phyloP scores from a whole-genome alignment of 2,329 filamentous ascomycete species.

The Pseudogymnoascus pannorum region DNA sequence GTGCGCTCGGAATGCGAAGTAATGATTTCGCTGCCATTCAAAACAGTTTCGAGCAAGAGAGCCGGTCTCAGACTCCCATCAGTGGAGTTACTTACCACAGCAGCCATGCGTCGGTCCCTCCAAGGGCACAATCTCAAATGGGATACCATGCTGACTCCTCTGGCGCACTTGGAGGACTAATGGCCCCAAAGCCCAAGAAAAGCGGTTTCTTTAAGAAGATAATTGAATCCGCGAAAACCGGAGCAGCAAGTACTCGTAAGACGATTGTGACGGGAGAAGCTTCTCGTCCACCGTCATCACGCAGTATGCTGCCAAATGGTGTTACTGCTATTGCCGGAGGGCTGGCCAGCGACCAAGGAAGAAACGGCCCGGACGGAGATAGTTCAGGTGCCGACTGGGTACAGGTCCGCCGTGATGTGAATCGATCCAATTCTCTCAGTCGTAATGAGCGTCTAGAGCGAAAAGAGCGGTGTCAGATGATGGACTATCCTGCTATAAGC shows the following conservation, averaged over 20 bases:
- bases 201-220: slow-evolving; percentile 94
- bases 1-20: slow-evolving; percentile 55
- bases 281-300: slow-evolving; percentile 29
- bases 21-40: slow-evolving; percentile 25
- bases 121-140: slow-evolving; percentile 54
- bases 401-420: slow-evolving; percentile 92
- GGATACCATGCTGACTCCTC: slow-evolving; percentile 59
- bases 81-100: slow-evolving; percentile 86
- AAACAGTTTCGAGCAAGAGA: slow-evolving; percentile 34
- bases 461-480: slow-evolving; percentile 85
- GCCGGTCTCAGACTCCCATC: slow-evolving; percentile 56
- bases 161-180: slow-evolving; percentile 69
- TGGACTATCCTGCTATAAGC: slow-evolving; percentile 81
- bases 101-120: slow-evolving; percentile 57
- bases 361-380: slow-evolving; percentile 46
- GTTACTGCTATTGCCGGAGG: slow-evolving; percentile 49
- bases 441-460: slow-evolving; percentile 80
- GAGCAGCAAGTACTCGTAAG: slow-evolving; percentile 72
- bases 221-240: slow-evolving; percentile 87
- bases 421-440: slow-evolving; percentile 88
- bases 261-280: slow-evolving; percentile 56
- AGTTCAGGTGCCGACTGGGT: slow-evolving; percentile 71
- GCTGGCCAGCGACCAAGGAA: slow-evolving; percentile 28
- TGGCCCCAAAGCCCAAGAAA: slow-evolving; percentile 69
- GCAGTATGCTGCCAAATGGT: slow-evolving; percentile 20